Percentiles rank a stretch among this genome's conserved stretches.
Evolutionary conservation across 2,329 filamentous ascomycete species (phyloP).

Genomic region (Colletotrichum graminicola): DNA sequence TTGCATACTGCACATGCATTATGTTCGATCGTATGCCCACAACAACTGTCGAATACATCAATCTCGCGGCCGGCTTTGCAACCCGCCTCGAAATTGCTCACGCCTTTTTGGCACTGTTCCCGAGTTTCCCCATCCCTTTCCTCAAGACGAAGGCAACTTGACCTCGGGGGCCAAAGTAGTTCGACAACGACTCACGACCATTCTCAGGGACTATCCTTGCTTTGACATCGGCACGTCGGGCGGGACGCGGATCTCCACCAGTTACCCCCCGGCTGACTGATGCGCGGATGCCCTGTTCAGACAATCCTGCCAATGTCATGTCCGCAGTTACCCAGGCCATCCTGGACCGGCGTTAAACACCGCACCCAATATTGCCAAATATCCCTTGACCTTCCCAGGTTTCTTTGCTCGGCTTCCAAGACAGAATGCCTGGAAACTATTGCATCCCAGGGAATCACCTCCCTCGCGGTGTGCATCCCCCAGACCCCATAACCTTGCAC

Average conservation of each 20-base stretch:
- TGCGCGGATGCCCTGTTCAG: conserved; percentile 21
- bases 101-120: not conserved
- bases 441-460: conserved; percentile 1
- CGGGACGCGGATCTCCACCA: conserved; percentile 37
- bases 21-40: not conserved
- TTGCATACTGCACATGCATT: conserved; percentile 16
- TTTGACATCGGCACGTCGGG: conserved; percentile 34
- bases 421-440: conserved; percentile 4
- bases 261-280: conserved; percentile 11
- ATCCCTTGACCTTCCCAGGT: conserved; percentile 20
- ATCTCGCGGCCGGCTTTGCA: not conserved
- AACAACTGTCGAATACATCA: not conserved
- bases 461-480: conserved; percentile 18
- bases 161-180: not conserved
- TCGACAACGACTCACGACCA: conserved; percentile 1
- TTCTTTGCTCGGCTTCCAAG: not conserved
- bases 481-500: not conserved
- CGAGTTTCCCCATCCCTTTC: not conserved
- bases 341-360: conserved; percentile 21
- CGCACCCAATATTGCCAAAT: conserved; percentile 28
- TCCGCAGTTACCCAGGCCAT: conserved; percentile 23
- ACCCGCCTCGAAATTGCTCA: not conserved
- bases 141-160: not conserved
- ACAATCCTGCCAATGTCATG: conserved; percentile 17
- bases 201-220: conserved; percentile 13